Conservation (phyloP, 2,329 filamentous ascomycete genomes). For the Monosporascus ibericus region DNA sequence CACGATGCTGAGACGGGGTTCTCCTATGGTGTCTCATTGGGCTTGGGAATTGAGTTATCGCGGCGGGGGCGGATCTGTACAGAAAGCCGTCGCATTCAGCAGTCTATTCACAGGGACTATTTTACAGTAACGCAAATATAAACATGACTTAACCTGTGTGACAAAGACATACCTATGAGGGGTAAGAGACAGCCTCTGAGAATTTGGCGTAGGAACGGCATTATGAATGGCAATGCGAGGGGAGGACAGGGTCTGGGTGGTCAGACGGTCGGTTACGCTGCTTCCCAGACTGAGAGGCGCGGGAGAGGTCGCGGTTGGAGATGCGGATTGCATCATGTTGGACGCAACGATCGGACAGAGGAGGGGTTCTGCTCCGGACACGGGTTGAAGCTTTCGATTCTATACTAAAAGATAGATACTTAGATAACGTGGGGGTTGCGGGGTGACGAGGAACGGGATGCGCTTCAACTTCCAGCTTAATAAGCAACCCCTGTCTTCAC, state of each 20-base stretch:
- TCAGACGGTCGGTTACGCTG: constrained; percentile 4
- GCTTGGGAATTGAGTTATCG: constrained; percentile 38
- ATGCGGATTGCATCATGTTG: constrained; percentile 17
- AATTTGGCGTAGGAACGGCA: constrained; percentile 21
- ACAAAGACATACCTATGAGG: constrained; percentile 36
- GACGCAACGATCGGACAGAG: not conserved
- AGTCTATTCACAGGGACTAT: not conserved
- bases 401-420: not conserved
- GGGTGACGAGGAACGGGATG: not conserved
- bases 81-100: constrained; percentile 11
- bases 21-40: constrained; percentile 52
- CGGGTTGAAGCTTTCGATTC: not conserved
- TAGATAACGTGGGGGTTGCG: constrained; percentile 1
- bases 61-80: constrained; percentile 37
- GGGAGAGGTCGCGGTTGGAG: constrained; percentile 8
- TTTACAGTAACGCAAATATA: not conserved
- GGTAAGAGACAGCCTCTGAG: constrained; percentile 26
- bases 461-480: not conserved
- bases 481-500: too few relatives aligned
- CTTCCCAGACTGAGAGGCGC: constrained; percentile 4
- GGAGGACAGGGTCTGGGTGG: constrained; percentile 22
- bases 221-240: constrained; percentile 32
- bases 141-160: constrained; percentile 2
- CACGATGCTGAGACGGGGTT: constrained; percentile 50
- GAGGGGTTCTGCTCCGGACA: not conserved